Conservation (phyloP, 345 rosid species). For the Angophora floribunda region DNA sequence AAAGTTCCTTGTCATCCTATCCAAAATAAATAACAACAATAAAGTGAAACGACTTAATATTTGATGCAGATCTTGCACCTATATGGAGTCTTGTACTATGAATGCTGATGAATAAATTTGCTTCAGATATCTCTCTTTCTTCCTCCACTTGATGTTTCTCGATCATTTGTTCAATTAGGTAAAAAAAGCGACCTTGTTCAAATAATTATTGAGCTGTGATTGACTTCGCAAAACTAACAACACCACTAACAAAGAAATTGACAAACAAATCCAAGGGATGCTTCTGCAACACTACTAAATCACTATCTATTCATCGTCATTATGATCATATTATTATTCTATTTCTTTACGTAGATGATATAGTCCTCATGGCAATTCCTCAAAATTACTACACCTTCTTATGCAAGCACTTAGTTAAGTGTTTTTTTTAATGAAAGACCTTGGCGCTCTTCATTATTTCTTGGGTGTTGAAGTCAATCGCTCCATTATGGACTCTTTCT, state of each 20-base stretch:
- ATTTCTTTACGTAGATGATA: not conserved
- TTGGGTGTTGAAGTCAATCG: not conserved
- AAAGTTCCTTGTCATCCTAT: not conserved
- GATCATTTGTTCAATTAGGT: not conserved
- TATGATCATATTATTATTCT: not conserved
- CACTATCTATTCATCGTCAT: not conserved
- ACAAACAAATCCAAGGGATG: not conserved
- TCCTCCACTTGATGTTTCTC: not conserved
- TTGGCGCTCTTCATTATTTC: not conserved
- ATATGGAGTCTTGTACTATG: not conserved
- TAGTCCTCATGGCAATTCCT: not conserved
- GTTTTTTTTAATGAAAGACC: not conserved
- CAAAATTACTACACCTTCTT: not conserved
- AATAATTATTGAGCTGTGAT: not conserved
- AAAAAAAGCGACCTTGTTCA: not conserved
- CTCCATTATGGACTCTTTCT: not conserved
- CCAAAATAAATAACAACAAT: not conserved
- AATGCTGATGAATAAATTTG: not conserved
- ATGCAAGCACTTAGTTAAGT: not conserved
- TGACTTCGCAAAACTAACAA: not conserved
- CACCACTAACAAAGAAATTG: not conserved
- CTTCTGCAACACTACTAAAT: not conserved
- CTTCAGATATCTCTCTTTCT: not conserved
- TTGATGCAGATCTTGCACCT: not conserved
- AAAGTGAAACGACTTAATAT: not conserved